These are phyloP conservation scores for Echinochloa phyllopogon DNA, from an alignment of 176 grass and related monocot species.

Conservation along the genomic window DNA sequence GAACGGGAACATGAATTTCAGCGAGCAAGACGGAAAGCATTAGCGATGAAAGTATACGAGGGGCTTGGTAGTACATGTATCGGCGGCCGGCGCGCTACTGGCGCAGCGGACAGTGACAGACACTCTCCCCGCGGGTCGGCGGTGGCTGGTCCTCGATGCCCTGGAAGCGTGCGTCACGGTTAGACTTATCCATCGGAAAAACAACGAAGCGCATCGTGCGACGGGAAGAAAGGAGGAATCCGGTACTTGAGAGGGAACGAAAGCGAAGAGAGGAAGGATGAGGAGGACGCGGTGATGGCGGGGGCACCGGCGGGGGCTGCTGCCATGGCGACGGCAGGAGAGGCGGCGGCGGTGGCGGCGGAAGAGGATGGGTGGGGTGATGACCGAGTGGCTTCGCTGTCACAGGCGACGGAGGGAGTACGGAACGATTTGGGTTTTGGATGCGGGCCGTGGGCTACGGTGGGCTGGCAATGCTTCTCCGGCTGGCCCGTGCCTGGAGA, in stretches of 20 bases:
- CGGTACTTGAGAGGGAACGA: conserved; percentile 35
- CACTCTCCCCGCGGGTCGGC: conserved; percentile 25
- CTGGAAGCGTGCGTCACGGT: conserved; percentile 18
- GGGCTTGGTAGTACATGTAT: conserved; percentile 36
- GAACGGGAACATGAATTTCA: background rate
- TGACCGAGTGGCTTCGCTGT: background rate
- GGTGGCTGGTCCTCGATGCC: conserved; percentile 34
- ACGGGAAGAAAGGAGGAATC: background rate
- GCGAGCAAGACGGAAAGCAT: background rate
- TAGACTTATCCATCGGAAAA: background rate
- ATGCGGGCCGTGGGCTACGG: background rate
- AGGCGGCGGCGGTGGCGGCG: conserved; percentile 34
- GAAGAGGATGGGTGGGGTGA: background rate
- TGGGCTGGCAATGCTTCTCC: background rate
- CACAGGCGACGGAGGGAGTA: background rate
- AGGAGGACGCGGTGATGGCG: conserved; percentile 7
- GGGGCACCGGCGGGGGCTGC: conserved; percentile 8
- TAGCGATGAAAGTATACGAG: background rate
- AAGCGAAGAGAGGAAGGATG: conserved; percentile 25
- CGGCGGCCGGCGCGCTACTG: conserved; percentile 39
- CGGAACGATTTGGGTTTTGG: background rate
- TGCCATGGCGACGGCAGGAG: conserved; percentile 30
- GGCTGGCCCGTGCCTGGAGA: too few species aligned
- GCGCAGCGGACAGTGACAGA: conserved; percentile 36
- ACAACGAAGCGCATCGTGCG: background rate